phyloP scores from a whole-genome alignment of 805 yeast genomes.

The Zygosaccharomyces gambellarensis region DNA sequence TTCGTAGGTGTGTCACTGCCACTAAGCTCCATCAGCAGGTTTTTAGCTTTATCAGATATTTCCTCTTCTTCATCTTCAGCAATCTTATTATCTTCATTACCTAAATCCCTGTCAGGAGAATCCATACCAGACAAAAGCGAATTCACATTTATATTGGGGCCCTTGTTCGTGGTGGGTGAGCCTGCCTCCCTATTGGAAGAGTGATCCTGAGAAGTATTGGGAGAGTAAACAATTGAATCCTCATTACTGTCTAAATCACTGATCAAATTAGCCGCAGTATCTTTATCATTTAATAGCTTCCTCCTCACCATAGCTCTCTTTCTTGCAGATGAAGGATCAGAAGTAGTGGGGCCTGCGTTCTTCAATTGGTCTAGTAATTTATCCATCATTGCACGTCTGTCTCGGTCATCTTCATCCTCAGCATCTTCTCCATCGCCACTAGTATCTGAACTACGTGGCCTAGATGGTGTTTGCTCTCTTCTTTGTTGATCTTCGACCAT shows the following conservation, averaged over 20 bases:
- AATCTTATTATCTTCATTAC: not conserved
- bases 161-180: conserved; percentile 8
- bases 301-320: conserved; percentile 72
- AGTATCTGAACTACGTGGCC: conserved; percentile 7
- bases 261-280: conserved; percentile 11
- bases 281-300: conserved; percentile 40
- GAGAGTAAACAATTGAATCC: conserved; percentile 31
- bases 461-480: conserved; percentile 19
- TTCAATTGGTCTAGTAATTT: conserved; percentile 77
- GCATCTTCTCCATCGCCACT: conserved; percentile 9
- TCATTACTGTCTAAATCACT: conserved; percentile 23
- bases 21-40: conserved; percentile 57
- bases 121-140: not conserved
- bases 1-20: conserved; percentile 30
- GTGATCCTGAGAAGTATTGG: conserved; percentile 10
- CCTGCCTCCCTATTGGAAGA: not conserved
- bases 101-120: not conserved
- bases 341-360: conserved; percentile 74
- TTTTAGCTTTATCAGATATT: conserved; percentile 50
- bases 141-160: not conserved
- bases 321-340: conserved; percentile 76
- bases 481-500: conserved; percentile 38
- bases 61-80: conserved; percentile 24
- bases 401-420: conserved; percentile 20
- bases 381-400: conserved; percentile 64